phyloP scores from a whole-genome alignment of 768 basidiomycete genomes.

The Agrocybe chaxingu region DNA sequence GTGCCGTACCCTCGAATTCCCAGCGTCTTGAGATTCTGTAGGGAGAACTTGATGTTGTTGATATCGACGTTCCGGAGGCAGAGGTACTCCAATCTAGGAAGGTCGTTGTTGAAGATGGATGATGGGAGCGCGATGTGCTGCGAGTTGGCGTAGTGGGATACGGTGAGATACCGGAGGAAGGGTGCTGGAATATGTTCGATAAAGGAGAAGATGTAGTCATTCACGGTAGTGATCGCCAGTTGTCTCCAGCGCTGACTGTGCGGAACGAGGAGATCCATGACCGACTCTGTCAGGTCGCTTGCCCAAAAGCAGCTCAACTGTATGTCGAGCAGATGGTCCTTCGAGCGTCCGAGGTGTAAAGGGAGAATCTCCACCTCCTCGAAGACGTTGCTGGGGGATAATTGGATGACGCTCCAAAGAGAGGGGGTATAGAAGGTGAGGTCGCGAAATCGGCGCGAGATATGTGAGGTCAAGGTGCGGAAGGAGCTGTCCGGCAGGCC shows the following conservation, averaged over 20 bases:
- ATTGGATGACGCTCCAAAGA: conserved; percentile 27
- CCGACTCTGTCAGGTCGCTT: conserved; percentile 12
- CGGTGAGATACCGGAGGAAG: conserved; percentile 18
- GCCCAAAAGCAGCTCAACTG: conserved; percentile 27
- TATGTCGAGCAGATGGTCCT: conserved; percentile 25
- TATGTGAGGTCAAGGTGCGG: conserved; percentile 13
- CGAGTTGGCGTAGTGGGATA: conserved; percentile 21
- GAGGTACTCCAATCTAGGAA: conserved; percentile 23
- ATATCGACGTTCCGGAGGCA: conserved; percentile 26
- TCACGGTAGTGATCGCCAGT: conserved; percentile 22
- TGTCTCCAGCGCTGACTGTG: conserved; percentile 25
- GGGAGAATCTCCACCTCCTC: conserved; percentile 19
- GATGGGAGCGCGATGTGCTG: conserved; percentile 16
- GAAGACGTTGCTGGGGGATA: conserved; percentile 22
- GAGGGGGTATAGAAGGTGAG: conserved; percentile 25
- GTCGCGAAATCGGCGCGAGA: conserved; percentile 21
- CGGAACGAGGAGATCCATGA: conserved; percentile 23
- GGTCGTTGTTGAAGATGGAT: conserved; percentile 13
- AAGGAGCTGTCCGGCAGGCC: conserved; percentile 15
- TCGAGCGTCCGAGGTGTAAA: conserved; percentile 23
- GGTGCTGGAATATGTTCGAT: conserved; percentile 19
- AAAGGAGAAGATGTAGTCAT: conserved; percentile 20
- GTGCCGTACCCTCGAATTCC: conserved; percentile 26
- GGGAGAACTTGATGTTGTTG: conserved; percentile 14
- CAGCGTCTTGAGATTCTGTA: conserved; percentile 21